phyloP scores from a whole-genome alignment of 495 filamentous ascomycete species.

The Chaetomium tenue region DNA sequence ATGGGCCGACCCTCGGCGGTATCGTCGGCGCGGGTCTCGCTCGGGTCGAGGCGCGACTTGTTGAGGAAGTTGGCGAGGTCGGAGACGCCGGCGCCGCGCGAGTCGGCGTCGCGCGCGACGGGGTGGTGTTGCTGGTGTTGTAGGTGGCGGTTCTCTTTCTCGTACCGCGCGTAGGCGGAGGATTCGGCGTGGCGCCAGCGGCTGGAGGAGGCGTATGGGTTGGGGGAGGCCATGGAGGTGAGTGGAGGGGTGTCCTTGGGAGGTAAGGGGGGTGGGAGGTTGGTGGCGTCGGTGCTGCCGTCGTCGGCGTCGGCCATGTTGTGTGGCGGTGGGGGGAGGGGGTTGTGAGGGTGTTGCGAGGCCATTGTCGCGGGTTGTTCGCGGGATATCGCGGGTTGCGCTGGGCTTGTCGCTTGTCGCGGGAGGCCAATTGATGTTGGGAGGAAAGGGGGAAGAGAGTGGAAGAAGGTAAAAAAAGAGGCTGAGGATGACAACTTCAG shows the following conservation, averaged over 20 bases:
- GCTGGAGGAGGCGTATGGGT: slow-evolving; percentile 49
- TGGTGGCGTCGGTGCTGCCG: not conserved
- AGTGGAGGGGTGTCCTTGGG: not conserved
- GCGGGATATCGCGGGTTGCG: no score
- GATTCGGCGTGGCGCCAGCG: slow-evolving; percentile 57
- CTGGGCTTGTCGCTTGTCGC: no score
- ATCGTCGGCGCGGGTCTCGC: slow-evolving; percentile 12
- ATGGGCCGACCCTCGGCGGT: slow-evolving; percentile 7
- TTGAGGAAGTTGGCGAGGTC: slow-evolving; percentile 54
- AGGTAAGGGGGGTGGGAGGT: no score
- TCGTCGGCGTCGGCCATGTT: not conserved
- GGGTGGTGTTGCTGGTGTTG: slow-evolving; percentile 31
- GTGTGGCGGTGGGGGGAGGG: not conserved
- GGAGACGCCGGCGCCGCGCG: slow-evolving; percentile 36
- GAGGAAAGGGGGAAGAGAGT: not conserved
- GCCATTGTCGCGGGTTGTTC: not conserved
- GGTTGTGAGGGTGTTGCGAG: not conserved
- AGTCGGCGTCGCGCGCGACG: slow-evolving; percentile 43
- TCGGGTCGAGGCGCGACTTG: slow-evolving; percentile 44
- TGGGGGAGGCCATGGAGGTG: slow-evolving; percentile 23
- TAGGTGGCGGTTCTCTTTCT: slow-evolving; percentile 20
- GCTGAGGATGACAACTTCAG: not conserved
- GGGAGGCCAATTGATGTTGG: slow-evolving; percentile 11
- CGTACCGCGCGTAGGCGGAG: slow-evolving; percentile 40
- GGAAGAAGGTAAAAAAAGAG: not conserved